These are phyloP conservation scores for Xylaria hypoxylon DNA, from an alignment of 2,329 filamentous ascomycete species.

Conservation along the genomic window DNA sequence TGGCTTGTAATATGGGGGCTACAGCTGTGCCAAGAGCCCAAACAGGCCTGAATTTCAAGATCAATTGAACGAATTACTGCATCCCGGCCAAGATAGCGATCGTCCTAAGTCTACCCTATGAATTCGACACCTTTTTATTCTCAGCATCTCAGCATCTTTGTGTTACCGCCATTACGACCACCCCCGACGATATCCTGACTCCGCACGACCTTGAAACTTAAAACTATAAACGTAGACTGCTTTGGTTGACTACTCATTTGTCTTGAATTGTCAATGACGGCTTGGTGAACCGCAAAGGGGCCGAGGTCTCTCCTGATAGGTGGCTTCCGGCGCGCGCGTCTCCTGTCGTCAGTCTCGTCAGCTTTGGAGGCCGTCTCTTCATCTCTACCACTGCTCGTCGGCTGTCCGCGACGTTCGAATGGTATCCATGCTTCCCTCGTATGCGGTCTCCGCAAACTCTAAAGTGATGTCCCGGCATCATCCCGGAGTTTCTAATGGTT, in stretches of 20 bases:
- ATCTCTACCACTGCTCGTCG: constrained; percentile 21
- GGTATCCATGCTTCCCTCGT: constrained; percentile 74
- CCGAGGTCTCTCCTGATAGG: constrained; percentile 38
- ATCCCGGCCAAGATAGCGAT: constrained; percentile 30
- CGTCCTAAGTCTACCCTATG: constrained; percentile 38
- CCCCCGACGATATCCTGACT: constrained; percentile 15
- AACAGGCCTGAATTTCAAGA: constrained; percentile 42
- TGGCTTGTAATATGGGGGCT: constrained; percentile 37
- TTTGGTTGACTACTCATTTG: constrained; percentile 12
- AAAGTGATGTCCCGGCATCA: constrained; percentile 90
- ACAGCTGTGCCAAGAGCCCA: constrained; percentile 34
- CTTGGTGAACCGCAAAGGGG: constrained; percentile 38
- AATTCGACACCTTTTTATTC: constrained; percentile 47
- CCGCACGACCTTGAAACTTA: neutral
- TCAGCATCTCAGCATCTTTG: constrained; percentile 17
- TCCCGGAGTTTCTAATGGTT: constrained; percentile 84
- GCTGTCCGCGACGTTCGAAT: constrained; percentile 55
- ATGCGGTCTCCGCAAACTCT: constrained; percentile 62
- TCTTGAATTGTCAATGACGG: constrained; percentile 36
- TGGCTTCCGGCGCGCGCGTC: constrained; percentile 35
- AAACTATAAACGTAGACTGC: neutral
- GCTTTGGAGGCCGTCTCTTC: constrained; percentile 13
- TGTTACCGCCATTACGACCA: constrained; percentile 14
- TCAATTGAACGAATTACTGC: constrained; percentile 24
- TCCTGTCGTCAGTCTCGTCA: constrained; percentile 31